Percentiles rank a stretch among this genome's conserved stretches.
phyloP scores from a whole-genome alignment of 768 basidiomycete genomes.

The Lenzites betulinus region DNA sequence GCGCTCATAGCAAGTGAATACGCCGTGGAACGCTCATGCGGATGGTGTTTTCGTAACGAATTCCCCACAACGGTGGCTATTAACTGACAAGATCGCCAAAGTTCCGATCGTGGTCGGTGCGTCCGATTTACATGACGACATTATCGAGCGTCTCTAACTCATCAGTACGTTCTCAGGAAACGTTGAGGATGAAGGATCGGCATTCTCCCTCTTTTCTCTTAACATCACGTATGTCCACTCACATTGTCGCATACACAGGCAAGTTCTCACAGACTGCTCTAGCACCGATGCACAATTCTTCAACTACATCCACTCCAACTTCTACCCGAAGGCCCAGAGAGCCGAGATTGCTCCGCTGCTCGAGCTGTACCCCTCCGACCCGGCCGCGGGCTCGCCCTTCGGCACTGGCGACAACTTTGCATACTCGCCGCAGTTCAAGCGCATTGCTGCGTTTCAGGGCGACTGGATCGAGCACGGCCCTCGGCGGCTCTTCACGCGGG shows the following conservation, averaged over 20 bases:
- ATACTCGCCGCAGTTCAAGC: conserved; percentile 27
- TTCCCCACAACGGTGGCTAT: conserved; percentile 9
- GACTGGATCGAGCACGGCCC: conserved; percentile 28
- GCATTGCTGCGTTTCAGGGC: conserved; percentile 30
- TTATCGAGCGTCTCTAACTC: background rate
- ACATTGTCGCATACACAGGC: no score
- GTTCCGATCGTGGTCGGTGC: conserved; percentile 24
- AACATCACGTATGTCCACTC: conserved; percentile 15
- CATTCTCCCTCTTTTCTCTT: conserved; percentile 10
- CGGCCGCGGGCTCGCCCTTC: conserved; percentile 25
- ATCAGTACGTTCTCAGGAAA: conserved; percentile 1
- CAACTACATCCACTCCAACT: conserved; percentile 2
- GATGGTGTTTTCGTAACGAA: conserved; percentile 24
- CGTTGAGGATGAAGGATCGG: conserved; percentile 25
- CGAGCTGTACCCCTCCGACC: conserved; percentile 21
- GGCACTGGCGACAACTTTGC: conserved; percentile 18
- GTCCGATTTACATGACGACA: background rate
- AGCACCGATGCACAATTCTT: conserved; percentile 13
- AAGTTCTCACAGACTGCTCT: no score
- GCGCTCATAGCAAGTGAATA: background rate
- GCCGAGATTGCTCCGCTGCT: background rate
- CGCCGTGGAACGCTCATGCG: conserved; percentile 20
- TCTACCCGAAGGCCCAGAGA: background rate
- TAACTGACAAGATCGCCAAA: conserved; percentile 12
- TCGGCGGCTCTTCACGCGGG: conserved; percentile 13